Evolutionary conservation across 1,139 yeast species (phyloP), one percentile per base, ranked within the genome.

Genomic region (Pichia sp.): DNA sequence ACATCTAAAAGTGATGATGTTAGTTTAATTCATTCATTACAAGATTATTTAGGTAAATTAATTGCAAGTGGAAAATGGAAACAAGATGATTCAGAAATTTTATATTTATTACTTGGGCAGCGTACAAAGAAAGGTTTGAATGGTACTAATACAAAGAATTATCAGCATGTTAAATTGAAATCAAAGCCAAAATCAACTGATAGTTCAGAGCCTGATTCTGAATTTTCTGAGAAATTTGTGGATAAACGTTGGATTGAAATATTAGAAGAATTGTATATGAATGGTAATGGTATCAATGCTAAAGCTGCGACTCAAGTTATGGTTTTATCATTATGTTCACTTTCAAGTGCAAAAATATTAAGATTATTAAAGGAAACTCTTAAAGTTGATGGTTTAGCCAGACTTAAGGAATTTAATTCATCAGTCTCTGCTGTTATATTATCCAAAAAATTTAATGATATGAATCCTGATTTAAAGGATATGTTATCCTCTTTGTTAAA

Each of bases 141-240:
- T 41, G 36, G 38, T 28, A 52, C 51, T 25, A 51, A 49, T 25
- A 46, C 41, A 8, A 49, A 47, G 18, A 51, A 42, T 43, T 50
- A 36, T 9, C 50, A 50, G 31, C 46, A 48, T 25, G 34, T 48
- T 16, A 51, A 44, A 30, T 8, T 50, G 3, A n/a, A 38, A 6
- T 27, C 31, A 16, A 27, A 27, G n/a, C 2, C 30, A 27, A 46
- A 30, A 6, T 11, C 41, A 6, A 41, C 25, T 42, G 43, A 42
- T 33, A 9, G 29, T 7, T 42, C 51, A 22, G 42, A 47, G 28
- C 28, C 39, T 31, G 31, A 49, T 6, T 39, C 28, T 7, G 63
- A 57, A 4, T 82, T 84, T 67, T 75, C 83, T 1, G 83, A 79
- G 52, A 65, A 61, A 39, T 85, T 84, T 64, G 80, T 83, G 0